Evolutionary conservation across 164 flowering plant genomes (phyloP), one percentile per base, ranked within the genome.

Genomic region (Houttuynia cordata): DNA sequence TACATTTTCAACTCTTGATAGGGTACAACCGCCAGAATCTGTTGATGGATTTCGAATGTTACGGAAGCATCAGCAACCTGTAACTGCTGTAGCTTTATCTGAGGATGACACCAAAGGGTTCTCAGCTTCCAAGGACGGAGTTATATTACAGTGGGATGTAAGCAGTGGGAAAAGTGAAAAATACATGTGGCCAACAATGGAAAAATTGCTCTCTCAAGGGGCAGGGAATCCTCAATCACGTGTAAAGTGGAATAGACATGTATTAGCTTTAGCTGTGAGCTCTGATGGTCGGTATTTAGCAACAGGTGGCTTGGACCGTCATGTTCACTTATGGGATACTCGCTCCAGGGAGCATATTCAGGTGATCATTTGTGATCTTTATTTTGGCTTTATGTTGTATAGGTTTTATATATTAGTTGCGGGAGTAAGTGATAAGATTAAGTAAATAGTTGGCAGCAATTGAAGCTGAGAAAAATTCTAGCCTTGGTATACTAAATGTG

Each of bases 51-150:
- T 91, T 66, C 78, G 67, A 47, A 51, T 76, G 12, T 45, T 91
- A 59, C 79, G 79, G 67, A 94, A 78, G 73, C 99, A 94, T 41
- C 64, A 81, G 17, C 87, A 85, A 53, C 58, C 95, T 66, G 97
- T 88, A 19, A 91, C 96, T 60, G 85, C 97, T 53, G 81, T 94
- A 37, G 83, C 83, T 63, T 75, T 94, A 56, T 69, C 89, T 42
- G 91, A 87, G 39, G 97, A 91, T 76, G 97, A 86, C 57, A 51
- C 51, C 20, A 81, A 66, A 64, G 99, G 97, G 10, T 88, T 82
- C 77, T 91, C 99, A 45, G 91, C 96, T 60, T 88, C 99, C 24
- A 94, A 94, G 70, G 96, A 88, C 83, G 99, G 99, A 21, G 74
- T 70, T 17, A 87, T 94, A 64, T 8, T 79, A 56, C 86, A 87